Evolutionary conservation across 192 early-diverging fungal species (phyloP).

Genomic region (Umbelopsis sp.): DNA sequence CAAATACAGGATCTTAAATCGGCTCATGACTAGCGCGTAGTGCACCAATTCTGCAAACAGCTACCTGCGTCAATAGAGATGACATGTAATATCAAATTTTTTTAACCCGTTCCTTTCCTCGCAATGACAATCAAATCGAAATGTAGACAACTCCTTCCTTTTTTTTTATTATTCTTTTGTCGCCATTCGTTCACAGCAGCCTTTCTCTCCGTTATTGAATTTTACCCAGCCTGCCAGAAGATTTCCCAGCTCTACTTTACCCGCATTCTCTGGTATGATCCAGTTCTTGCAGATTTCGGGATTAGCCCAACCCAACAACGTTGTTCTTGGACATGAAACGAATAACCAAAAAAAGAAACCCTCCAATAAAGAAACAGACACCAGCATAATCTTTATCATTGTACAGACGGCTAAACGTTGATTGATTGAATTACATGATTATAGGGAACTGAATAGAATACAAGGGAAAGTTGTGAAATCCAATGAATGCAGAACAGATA

Average conservation of each 20-base stretch:
- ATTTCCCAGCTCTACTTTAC: not conserved
- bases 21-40: constrained; percentile 23
- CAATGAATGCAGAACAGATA: not conserved
- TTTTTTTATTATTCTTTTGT: not conserved
- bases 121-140: not conserved
- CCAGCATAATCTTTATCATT: not conserved
- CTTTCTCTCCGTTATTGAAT: not conserved
- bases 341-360: not conserved
- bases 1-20: constrained; percentile 70
- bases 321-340: constrained; percentile 8
- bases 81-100: constrained; percentile 6
- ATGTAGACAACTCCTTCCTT: not conserved
- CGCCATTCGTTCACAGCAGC: not conserved
- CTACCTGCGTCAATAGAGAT: constrained; percentile 9
- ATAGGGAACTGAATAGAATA: too few species aligned
- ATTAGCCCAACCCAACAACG: not conserved
- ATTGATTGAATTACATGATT: not conserved
- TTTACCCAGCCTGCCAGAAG: not conserved
- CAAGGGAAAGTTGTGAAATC: too few species aligned
- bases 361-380: not conserved
- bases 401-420: not conserved
- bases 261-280: not conserved
- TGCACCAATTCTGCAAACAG: not conserved
- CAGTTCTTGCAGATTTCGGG: not conserved
- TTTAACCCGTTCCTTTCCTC: not conserved